Percentiles rank a stretch among this genome's conserved stretches.
phyloP scores from a whole-genome alignment of 106 monocot genomes.

The Dendrobium huoshanense region DNA sequence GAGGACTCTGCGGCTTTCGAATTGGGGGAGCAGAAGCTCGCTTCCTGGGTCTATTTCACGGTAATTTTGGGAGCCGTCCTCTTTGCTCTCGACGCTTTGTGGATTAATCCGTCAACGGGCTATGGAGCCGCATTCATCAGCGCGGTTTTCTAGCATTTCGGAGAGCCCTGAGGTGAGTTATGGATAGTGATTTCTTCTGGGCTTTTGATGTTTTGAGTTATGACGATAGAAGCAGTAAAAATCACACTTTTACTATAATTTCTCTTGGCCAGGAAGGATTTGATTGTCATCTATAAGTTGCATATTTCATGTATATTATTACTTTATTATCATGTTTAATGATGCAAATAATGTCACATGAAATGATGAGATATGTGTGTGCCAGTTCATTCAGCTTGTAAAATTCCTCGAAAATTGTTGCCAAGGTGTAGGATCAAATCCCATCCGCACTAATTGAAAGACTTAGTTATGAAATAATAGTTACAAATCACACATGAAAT shows the following conservation, averaged over 20 bases:
- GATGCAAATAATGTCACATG: no score
- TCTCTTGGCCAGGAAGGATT: background rate
- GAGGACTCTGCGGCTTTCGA: slow-evolving; percentile 93
- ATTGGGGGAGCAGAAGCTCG: slow-evolving; percentile 54
- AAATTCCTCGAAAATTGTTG: no score
- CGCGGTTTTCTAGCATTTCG: slow-evolving; percentile 45
- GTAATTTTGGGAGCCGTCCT: slow-evolving; percentile 71
- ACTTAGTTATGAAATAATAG: no score
- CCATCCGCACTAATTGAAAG: no score
- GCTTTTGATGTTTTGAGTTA: background rate
- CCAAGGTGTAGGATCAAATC: no score
- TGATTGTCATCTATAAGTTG: no score
- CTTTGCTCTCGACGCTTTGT: slow-evolving; percentile 55
- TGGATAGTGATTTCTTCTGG: background rate
- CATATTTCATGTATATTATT: no score
- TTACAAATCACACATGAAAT: no score
- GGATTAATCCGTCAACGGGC: slow-evolving; percentile 81
- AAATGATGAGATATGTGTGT: no score
- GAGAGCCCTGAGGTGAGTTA: slow-evolving; percentile 68
- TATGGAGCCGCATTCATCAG: slow-evolving; percentile 59
- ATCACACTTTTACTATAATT: background rate
- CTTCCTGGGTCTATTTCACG: slow-evolving; percentile 73
- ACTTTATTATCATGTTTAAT: no score
- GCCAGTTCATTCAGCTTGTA: no score
- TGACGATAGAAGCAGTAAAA: background rate